A percentile compares a stretch with the other conserved stretches of the same genome.
phyloP scores from a whole-genome alignment of 345 rosid species.

The Heritiera fomes region DNA sequence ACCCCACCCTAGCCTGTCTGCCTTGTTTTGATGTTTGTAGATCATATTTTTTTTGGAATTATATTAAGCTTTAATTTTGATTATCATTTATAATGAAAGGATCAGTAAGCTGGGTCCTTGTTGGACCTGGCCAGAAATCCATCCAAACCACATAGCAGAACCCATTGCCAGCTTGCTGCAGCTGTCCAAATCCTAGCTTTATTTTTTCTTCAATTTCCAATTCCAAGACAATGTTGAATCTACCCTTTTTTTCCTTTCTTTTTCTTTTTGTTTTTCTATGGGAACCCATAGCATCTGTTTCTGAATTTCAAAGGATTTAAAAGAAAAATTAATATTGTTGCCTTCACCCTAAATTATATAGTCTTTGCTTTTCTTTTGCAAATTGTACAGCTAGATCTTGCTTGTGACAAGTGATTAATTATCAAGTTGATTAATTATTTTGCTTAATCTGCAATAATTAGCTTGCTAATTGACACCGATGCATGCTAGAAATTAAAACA shows the following conservation, averaged over 20 bases:
- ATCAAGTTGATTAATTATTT: background rate
- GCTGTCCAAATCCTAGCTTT: background rate
- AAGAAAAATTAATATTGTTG: background rate
- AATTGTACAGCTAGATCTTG: background rate
- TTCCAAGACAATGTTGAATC: background rate
- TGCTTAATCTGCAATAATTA: constrained; percentile 1
- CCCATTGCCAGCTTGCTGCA: constrained; percentile 21
- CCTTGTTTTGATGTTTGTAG: background rate
- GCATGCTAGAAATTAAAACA: background rate
- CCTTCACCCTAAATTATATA: background rate
- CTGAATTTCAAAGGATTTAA: too few species aligned
- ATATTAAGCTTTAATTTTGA: background rate
- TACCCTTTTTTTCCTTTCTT: background rate
- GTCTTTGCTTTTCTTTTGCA: background rate
- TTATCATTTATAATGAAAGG: background rate
- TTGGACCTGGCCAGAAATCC: background rate
- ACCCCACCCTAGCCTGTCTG: background rate
- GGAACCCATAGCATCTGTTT: too few species aligned
- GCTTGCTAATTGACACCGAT: background rate
- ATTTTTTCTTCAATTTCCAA: background rate
- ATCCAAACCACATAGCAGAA: constrained; percentile 9
- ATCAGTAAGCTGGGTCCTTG: constrained; percentile 6
- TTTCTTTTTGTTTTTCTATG: background rate
- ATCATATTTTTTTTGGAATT: background rate
- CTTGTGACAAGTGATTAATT: background rate